phyloP scores from a whole-genome alignment of 768 basidiomycete species.

The Termitomyces sp. region DNA sequence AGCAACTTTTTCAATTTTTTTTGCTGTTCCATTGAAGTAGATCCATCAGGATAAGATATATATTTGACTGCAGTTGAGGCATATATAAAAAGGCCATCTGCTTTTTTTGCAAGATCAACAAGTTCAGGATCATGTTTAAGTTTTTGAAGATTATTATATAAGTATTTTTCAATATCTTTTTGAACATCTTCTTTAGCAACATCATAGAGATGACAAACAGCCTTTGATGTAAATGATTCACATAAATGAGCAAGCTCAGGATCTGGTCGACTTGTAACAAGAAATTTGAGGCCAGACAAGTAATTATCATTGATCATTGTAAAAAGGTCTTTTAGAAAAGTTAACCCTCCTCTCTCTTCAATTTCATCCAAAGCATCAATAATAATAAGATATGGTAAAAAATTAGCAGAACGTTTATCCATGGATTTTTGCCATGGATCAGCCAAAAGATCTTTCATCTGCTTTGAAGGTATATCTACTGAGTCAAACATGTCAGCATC shows the following conservation, averaged over 20 bases:
- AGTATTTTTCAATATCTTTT: no score
- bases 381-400: no score
- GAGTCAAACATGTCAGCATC: no score
- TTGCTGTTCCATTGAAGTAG: background rate
- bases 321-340: no score
- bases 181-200: background rate
- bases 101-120: background rate
- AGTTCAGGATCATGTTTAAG: background rate
- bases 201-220: constrained; percentile 13
- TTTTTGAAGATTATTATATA: background rate
- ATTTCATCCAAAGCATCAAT: no score
- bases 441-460: background rate
- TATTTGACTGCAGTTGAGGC: background rate
- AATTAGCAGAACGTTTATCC: no score
- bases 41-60: background rate
- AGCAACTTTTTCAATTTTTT: background rate
- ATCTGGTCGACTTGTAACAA: constrained; percentile 1
- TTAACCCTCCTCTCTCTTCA: no score
- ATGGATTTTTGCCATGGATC: background rate
- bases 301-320: no score
- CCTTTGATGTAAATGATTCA: constrained; percentile 5
- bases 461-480: no score
- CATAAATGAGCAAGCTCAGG: background rate
- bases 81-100: background rate
- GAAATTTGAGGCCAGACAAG: background rate